Evolutionary conservation across 305 asterid species (phyloP), one percentile per base, ranked within the genome.

Genomic region (Salvia sclarea): DNA sequence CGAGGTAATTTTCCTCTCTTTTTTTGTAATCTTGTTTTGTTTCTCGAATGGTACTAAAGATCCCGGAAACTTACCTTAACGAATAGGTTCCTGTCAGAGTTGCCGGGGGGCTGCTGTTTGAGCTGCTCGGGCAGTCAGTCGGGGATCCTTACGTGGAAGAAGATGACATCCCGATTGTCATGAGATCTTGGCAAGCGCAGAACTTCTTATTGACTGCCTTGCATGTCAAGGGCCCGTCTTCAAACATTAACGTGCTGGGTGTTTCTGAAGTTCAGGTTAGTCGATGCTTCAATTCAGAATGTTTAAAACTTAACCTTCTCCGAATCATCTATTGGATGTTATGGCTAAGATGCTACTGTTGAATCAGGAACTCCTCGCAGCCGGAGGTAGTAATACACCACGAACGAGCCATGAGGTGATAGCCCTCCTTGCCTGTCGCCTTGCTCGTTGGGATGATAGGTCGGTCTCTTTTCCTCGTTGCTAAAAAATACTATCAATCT

Each of bases 391-490:
- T 69, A 83, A 85, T 70, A 66, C 73, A 31, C 91, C 88, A 35
- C 81, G 68, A 59, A 77, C 91, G 61, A 73, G 82, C 70, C 88
- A 81, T 47, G 88, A 85, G 49, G 86, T 85, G 60, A 75, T 85
- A 72, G 91, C 91, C 41, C 81, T 74, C 52, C 80, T 81, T 61
- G 78, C 88, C 71, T 76, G 80, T 74, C 85, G 86, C 74, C 85
- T 85, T 69, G 91, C 86, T 35, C 82, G 82, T 21, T 83, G 88
- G 88, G 91, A 85, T 71, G 88, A 85, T 57, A 85, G 85, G 88
- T 83, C 40, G 14, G 33, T 24, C 9, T 43, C 28, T 28, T 47
- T 59, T 40, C 22, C 24, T 45, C 8, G 59, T 31, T 72, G 18
- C 61, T 69, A 48, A 24, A 54, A 43, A 6, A 35, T 40, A 21